Conservation (phyloP, 2,329 filamentous ascomycete species). For the Pseudogymnoascus sp. region DNA sequence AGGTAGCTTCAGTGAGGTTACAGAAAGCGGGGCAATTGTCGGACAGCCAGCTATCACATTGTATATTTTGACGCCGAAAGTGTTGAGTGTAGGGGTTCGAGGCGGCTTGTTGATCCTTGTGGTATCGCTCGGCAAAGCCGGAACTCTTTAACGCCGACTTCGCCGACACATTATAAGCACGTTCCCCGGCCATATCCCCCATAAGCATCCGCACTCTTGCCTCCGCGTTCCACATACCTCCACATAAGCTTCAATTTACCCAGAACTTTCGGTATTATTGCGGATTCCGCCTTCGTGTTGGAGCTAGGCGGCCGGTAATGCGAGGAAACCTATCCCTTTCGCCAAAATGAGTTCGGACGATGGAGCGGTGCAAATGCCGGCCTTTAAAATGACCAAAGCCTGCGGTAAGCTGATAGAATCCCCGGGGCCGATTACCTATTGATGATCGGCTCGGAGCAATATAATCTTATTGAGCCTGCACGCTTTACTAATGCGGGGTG, state of each 20-base stretch:
- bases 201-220: background rate
- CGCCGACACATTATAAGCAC: background rate
- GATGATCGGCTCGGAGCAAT: background rate
- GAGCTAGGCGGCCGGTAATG: background rate
- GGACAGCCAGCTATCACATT: background rate
- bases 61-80: background rate
- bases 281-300: conserved; percentile 3
- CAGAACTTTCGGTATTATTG: background rate
- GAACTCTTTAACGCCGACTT: background rate
- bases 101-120: background rate
- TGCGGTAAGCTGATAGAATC: background rate
- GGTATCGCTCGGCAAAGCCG: background rate
- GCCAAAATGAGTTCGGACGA: conserved; percentile 5
- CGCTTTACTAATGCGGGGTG: background rate
- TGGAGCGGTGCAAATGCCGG: background rate
- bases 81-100: background rate
- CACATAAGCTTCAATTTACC: background rate
- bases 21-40: conserved; percentile 2
- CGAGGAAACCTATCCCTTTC: background rate
- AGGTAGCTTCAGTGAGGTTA: conserved; percentile 2
- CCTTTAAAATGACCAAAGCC: conserved; percentile 6
- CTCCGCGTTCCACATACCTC: conserved; percentile 6
- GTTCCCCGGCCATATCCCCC: conserved; percentile 1
- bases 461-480: background rate
- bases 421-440: background rate